Conservation (phyloP, 208 protist species). For the Trypanosoma avium region DNA sequence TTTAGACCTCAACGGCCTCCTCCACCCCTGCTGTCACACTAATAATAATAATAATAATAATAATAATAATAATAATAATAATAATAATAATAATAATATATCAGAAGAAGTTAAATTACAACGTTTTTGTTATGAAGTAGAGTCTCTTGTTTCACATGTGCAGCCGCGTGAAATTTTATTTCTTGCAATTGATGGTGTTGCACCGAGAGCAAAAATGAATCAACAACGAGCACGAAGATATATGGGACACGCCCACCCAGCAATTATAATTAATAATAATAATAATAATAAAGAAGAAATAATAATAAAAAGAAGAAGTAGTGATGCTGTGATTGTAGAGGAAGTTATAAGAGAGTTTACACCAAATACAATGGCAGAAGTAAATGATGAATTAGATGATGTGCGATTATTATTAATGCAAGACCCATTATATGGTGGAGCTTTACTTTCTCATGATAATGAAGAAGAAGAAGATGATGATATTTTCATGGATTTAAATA, state of each 20-base stretch:
- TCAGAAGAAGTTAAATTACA: conserved; percentile 78
- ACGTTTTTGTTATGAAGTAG: conserved; percentile 94
- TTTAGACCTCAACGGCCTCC: conserved; percentile 96
- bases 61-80: too few relatives aligned
- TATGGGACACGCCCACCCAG: conserved; percentile 74
- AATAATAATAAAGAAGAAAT: background rate
- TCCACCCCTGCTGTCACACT: conserved; percentile 98
- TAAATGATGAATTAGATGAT: conserved; percentile 51
- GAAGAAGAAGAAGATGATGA: background rate
- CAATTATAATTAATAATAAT: background rate
- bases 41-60: conserved; percentile 80
- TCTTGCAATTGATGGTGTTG: conserved; percentile 97
- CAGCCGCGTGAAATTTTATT: conserved; percentile 95
- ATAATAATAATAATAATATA: too few relatives aligned
- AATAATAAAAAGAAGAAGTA: background rate
- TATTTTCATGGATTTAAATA: background rate
- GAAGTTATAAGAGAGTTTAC: conserved; percentile 54
- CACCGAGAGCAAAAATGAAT: conserved; percentile 99
- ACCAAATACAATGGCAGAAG: conserved; percentile 32
- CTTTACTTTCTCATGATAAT: background rate
- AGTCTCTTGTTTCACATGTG: conserved; percentile 95
- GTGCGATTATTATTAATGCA: conserved; percentile 36
- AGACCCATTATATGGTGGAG: conserved; percentile 56
- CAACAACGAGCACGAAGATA: conserved; percentile 97
- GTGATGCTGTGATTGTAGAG: conserved; percentile 24